Evolutionary conservation across 257 asterid species (phyloP).

Genomic region (Ballota nigra): DNA sequence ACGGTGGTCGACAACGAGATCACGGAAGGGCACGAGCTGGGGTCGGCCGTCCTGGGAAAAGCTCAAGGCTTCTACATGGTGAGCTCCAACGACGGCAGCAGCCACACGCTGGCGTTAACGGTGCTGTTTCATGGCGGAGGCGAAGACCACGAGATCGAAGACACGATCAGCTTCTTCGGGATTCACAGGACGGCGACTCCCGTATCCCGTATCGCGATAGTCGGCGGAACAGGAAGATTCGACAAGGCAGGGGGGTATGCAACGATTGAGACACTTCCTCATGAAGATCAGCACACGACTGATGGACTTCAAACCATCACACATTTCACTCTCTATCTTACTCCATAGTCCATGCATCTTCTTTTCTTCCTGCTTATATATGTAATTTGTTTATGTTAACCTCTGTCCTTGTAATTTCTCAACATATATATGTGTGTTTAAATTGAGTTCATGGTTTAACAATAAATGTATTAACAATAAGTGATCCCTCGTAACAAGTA

Average conservation of each 20-base stretch:
- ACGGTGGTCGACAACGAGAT: constrained; percentile 90
- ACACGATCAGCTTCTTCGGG: constrained; percentile 81
- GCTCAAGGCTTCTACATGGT: constrained; percentile 83
- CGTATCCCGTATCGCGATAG: constrained; percentile 63
- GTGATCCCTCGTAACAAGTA: too few relatives aligned
- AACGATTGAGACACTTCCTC: constrained; percentile 74
- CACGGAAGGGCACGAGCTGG: constrained; percentile 78
- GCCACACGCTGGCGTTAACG: constrained; percentile 76
- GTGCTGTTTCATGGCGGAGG: constrained; percentile 61
- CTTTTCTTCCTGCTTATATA: background rate
- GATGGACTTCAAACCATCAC: constrained; percentile 83
- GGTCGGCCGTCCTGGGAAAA: constrained; percentile 57
- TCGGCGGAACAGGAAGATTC: constrained; percentile 77
- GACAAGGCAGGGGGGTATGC: constrained; percentile 77
- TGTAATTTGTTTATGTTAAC: constrained; percentile 10
- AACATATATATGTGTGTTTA: background rate
- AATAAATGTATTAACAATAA: too few relatives aligned
- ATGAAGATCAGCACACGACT: constrained; percentile 73
- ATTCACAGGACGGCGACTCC: constrained; percentile 83
- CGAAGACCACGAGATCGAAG: constrained; percentile 37
- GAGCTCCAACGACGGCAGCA: constrained; percentile 87
- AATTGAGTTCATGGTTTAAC: background rate
- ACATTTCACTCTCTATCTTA: constrained; percentile 65
- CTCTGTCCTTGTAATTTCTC: too few relatives aligned
- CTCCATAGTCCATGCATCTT: constrained; percentile 40